phyloP scores from a whole-genome alignment of 257 asterid species.

The Mitragyna speciosa region DNA sequence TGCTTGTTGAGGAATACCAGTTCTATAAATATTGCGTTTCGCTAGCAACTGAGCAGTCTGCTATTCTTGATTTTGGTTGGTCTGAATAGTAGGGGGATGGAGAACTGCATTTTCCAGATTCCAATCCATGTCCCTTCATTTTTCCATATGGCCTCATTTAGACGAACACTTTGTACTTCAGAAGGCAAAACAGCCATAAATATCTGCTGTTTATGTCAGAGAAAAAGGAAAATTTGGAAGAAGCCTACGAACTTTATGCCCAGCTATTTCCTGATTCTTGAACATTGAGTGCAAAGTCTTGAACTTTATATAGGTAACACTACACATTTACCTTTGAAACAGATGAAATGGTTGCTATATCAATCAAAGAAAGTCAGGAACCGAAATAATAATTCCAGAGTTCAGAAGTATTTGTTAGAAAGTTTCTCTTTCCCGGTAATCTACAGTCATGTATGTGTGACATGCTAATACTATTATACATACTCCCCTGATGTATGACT shows the following conservation, averaged over 20 bases:
- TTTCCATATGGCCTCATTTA: too few relatives aligned
- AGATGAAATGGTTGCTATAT: background rate
- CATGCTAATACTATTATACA: slow-evolving; percentile 30
- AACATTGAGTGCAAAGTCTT: background rate
- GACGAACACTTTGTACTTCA: background rate
- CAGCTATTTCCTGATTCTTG: background rate
- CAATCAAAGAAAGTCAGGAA: slow-evolving; percentile 12
- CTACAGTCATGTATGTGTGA: slow-evolving; percentile 27
- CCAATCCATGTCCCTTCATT: background rate
- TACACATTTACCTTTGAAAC: background rate
- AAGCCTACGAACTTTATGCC: background rate
- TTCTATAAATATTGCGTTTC: too few relatives aligned
- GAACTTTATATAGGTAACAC: background rate
- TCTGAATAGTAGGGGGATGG: too few relatives aligned
- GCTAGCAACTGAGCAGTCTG: too few relatives aligned
- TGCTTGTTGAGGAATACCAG: too few relatives aligned
- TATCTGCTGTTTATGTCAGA: too few relatives aligned
- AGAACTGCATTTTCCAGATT: too few relatives aligned
- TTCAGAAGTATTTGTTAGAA: slow-evolving; percentile 32
- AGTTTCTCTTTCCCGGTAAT: slow-evolving; percentile 25
- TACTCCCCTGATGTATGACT: slow-evolving; percentile 9
- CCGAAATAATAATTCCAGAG: slow-evolving; percentile 4
- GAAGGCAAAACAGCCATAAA: background rate
- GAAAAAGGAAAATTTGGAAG: background rate
- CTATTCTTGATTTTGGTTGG: too few relatives aligned